Base-by-base conservation (phyloP, 352 stramenopile genomes). In the Elongisporangium undulatum region DNA sequence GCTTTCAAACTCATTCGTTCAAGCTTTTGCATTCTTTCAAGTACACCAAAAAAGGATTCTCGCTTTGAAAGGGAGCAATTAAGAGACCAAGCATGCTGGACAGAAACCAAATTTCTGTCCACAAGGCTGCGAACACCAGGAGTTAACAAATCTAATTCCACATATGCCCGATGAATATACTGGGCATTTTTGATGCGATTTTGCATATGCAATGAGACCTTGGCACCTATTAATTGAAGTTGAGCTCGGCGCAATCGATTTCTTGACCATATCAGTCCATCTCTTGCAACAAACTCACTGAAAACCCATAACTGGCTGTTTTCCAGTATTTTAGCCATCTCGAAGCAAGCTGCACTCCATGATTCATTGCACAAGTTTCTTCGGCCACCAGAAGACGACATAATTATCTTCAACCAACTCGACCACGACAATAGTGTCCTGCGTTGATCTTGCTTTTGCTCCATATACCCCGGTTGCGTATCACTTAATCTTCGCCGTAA, bases 1-100 rank as follows among this genome's bases (percentile, higher is more conserved):
- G 81, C 78, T 20, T 83, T 84, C 12, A 87, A 49, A 20, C 76
- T 79, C 73, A 89, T 80, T 16, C 81, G 72, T 48, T 90, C 78
- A 5, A 90, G 74, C 53, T 89, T 90, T 16, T 69, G 52, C 0
- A 86, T 49, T 3, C 75, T 76, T 26, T 77, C 71, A 0, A 89
- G 64, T 12, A 68, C 74, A 15, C 29, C 61, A 8, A 52, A 48
- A 49, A 89, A 90, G 1, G 72, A 21, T 23, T 89, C 75, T 10
- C 55, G 41, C 15, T 64, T 76, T 0, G 73, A 75, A 2, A 74
- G 49, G n/a, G 56, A 62, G 13, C 72, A 52, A 23, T 75, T 72
- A 2, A 54, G 62, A 13, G 65, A 73, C 5, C 78, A 54, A 1
- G 69, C 76, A n/a, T 66, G 68, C n/a, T 71, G 45, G 9, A 88